phyloP scores from a whole-genome alignment of 768 basidiomycete species.

The Trametes maxima region DNA sequence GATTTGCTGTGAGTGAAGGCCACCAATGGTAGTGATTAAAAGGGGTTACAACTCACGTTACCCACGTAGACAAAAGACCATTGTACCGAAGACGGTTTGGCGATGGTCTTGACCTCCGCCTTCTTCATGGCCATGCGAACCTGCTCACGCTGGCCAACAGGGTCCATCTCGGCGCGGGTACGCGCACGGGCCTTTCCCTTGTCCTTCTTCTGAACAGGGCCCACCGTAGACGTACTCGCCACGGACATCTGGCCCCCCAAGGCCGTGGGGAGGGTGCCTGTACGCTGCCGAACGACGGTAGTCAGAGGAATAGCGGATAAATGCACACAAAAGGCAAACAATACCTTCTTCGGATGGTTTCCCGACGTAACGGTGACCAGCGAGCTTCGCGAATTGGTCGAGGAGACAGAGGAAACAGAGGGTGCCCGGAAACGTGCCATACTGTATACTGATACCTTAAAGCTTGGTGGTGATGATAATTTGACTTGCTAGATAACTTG shows the following conservation, averaged over 20 bases:
- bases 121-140: conserved; percentile 23
- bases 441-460: conserved; percentile 2
- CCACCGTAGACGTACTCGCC: not conserved
- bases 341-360: not conserved
- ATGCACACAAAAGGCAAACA: not conserved
- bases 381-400: not conserved
- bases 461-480: not conserved
- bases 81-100: not conserved
- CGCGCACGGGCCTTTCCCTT: conserved; percentile 19
- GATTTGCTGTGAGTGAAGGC: conserved; percentile 27
- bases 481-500: not conserved
- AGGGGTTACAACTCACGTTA: conserved; percentile 51
- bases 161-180: not conserved
- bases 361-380: not conserved
- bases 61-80: conserved; percentile 55
- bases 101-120: conserved; percentile 4
- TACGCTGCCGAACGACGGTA: not conserved
- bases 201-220: conserved; percentile 3
- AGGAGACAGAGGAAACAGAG: conserved; percentile 9
- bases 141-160: conserved; percentile 9
- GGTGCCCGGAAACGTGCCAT: conserved; percentile 22
- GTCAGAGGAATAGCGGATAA: not conserved
- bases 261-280: not conserved
- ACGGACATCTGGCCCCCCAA: not conserved
- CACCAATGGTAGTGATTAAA: not conserved